Base-by-base conservation (phyloP, 306 rosid species). In the Prunus armeniaca region DNA sequence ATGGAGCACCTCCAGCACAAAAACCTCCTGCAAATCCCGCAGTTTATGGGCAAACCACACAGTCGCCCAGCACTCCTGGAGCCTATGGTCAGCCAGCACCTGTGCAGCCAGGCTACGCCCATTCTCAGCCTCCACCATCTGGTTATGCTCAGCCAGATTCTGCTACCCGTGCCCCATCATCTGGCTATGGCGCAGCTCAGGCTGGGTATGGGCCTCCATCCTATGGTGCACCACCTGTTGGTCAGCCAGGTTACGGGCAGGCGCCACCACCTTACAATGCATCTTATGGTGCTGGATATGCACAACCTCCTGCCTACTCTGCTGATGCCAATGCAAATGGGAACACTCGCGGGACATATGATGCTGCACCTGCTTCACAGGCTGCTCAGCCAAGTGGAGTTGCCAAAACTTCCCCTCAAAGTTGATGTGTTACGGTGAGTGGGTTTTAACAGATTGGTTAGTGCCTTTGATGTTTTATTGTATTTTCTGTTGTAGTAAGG, bases 161-260 rank as follows among this genome's bases (percentile, higher is more conserved):
- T 12, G 90, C 88, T 49, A 10, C 86, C 4, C 86, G 93, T 57
- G 93, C 83, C 22, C 94, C 93, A 2, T 86, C 90, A 3, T 82
- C 97, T 32, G 78, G 88, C 58, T 92, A 85, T 52, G 90, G 96
- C 47, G 68, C 84, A 12, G 86, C 67, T 58, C 98, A 93, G 64
- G 89, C 90, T 0, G 97, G 96, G 2, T 89, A 88, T 69, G 98
- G 87, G 19, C 81, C 97, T 17, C 93, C 89, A 1, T 76, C 99
- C 6, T 95, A 95, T 82, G 93, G 93, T 76, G 93, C 86, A 49
- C 83, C 95, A 0, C 83, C 89, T 2, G 82, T 82, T 11, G 82
- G 87, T 65, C 98, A 89, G 76, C 78, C 90, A 30, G 88, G 89
- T 82, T 96, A 92, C 70, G 98, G 96, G 66, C 99, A 95, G 85